These are phyloP conservation scores for Theileria equi DNA, from an alignment of 169 alveolate genomes.

Conservation along the genomic window DNA sequence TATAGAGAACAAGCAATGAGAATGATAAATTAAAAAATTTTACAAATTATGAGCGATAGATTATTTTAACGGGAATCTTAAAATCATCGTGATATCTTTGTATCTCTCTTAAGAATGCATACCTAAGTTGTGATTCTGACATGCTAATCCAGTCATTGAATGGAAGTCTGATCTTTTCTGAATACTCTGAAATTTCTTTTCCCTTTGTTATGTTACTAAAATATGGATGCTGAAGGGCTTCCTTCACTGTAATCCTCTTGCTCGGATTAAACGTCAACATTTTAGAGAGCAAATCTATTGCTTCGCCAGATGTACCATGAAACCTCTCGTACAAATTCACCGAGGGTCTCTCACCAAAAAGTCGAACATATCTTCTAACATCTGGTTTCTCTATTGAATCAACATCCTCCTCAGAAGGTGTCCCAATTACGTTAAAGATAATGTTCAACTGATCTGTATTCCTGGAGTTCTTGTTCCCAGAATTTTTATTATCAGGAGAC, in stretches of 20 bases:
- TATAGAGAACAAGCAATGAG: constrained; percentile 63
- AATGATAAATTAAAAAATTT: background rate
- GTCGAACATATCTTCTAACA: constrained; percentile 79
- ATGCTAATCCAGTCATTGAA: constrained; percentile 87
- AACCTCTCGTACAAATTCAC: constrained; percentile 75
- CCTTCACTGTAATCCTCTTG: constrained; percentile 87
- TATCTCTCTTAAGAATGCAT: constrained; percentile 73
- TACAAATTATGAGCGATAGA: constrained; percentile 37
- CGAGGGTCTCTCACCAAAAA: constrained; percentile 76
- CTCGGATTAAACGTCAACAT: constrained; percentile 91
- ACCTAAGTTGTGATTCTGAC: constrained; percentile 87
- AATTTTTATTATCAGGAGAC: constrained; percentile 88
- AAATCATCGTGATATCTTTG: constrained; percentile 82
- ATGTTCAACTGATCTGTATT: constrained; percentile 93
- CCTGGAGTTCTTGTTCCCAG: constrained; percentile 80
- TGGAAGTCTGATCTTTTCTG: constrained; percentile 74
- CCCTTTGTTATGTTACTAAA: constrained; percentile 77
- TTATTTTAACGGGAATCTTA: constrained; percentile 73
- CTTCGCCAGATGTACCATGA: constrained; percentile 85
- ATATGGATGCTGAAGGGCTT: constrained; percentile 90
- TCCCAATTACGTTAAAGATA: constrained; percentile 94
- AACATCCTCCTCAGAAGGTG: constrained; percentile 94
- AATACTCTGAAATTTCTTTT: constrained; percentile 64
- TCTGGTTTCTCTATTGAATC: constrained; percentile 84
- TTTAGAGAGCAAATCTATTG: constrained; percentile 85